Conservation (phyloP, 106 monocot genomes). For the Posidonia australis region DNA sequence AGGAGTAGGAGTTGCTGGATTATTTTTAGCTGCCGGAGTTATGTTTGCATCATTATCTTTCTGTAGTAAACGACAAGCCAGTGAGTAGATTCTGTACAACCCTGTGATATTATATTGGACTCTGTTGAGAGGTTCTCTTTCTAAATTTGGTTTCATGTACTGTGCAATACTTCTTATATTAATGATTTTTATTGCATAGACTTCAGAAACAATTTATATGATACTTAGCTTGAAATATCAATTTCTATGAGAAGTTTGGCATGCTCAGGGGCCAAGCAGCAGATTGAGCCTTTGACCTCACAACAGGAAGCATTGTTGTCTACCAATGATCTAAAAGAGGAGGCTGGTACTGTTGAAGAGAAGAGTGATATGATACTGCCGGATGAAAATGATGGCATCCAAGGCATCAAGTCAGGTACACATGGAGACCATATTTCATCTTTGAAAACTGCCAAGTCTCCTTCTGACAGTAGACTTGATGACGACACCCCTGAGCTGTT, state of each 20-base stretch:
- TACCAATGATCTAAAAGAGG: conserved; percentile 19
- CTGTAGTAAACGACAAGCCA: conserved; percentile 29
- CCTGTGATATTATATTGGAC: not conserved
- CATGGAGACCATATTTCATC: conserved; percentile 3
- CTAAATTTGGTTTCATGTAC: not conserved
- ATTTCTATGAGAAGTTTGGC: not conserved
- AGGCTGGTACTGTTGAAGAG: conserved; percentile 18
- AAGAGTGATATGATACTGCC: conserved; percentile 3
- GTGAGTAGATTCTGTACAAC: conserved; percentile 13
- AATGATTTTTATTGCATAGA: too few relatives aligned
- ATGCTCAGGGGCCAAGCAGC: conserved; percentile 38
- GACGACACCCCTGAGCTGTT: not conserved
- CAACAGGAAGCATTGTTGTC: conserved; percentile 3
- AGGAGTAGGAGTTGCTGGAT: conserved; percentile 72
- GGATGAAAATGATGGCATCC: conserved; percentile 3
- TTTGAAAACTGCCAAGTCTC: conserved; percentile 17
- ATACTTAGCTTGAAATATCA: not conserved
- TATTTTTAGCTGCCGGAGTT: conserved; percentile 54
- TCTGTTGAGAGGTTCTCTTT: not conserved
- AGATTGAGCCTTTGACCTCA: conserved; percentile 43
- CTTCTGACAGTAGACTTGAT: conserved; percentile 20
- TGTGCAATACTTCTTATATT: conserved; percentile 1
- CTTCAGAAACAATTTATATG: not conserved
- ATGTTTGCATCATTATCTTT: conserved; percentile 71
- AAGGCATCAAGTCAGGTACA: conserved; percentile 32